Percentiles rank a stretch among this genome's conserved stretches.
These are phyloP conservation scores for Platanthera zijinensis DNA, from an alignment of 106 monocot genomes.

Conservation along the genomic window DNA sequence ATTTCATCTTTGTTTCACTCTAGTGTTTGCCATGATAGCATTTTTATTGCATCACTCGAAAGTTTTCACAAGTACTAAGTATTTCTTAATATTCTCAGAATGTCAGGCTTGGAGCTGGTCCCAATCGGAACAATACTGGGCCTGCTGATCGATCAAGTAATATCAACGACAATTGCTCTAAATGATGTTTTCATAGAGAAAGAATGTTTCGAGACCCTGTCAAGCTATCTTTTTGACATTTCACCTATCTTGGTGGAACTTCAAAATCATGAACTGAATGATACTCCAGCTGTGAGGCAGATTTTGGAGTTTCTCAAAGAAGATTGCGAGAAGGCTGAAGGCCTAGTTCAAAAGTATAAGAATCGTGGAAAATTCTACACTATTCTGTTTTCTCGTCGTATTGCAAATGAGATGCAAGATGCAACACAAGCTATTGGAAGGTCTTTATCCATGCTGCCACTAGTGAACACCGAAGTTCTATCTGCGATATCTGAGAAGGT, in stretches of 20 bases:
- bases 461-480: constrained; percentile 17
- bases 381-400: constrained; percentile 7
- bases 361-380: constrained; percentile 13
- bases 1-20: background rate
- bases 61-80: background rate
- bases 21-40: background rate
- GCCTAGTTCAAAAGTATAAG: constrained; percentile 16
- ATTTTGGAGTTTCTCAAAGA: constrained; percentile 15
- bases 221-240: constrained; percentile 18
- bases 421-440: constrained; percentile 16
- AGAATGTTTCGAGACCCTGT: constrained; percentile 14
- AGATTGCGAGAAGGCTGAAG: constrained; percentile 14
- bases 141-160: constrained; percentile 15
- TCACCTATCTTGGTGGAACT: constrained; percentile 9
- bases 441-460: constrained; percentile 18
- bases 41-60: background rate
- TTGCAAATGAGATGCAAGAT: constrained; percentile 17
- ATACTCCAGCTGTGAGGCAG: constrained; percentile 10
- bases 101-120: constrained; percentile 14
- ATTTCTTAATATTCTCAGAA: background rate
- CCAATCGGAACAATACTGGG: constrained; percentile 17
- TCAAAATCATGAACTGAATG: constrained; percentile 16
- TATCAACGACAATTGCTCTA: constrained; percentile 12
- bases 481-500: constrained; percentile 11
- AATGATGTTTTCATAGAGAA: constrained; percentile 19